These are phyloP conservation scores for Lenzites betulinus DNA, from an alignment of 768 basidiomycete genomes.

Conservation along the genomic window DNA sequence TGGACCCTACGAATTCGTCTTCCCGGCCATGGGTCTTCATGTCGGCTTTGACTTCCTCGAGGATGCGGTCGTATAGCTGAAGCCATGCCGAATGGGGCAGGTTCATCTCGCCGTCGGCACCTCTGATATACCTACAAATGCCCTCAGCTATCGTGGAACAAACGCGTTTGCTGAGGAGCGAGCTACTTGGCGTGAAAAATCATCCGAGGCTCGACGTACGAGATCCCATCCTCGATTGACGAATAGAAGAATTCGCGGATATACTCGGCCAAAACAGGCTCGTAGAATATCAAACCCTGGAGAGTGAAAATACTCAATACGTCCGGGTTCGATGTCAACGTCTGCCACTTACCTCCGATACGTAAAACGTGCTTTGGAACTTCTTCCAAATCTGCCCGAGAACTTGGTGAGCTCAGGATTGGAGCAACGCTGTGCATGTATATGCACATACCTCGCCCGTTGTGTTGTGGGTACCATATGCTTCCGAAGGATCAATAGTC, in stretches of 20 bases:
- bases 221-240: conserved; percentile 69
- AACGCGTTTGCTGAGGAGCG: not conserved
- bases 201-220: conserved; percentile 68
- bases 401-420: not conserved
- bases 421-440: not conserved
- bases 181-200: conserved; percentile 59
- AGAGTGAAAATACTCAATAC: conserved; percentile 24
- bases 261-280: conserved; percentile 62
- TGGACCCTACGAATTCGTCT: conserved; percentile 66
- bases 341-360: conserved; percentile 47
- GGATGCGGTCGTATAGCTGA: conserved; percentile 48
- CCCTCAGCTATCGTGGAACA: not conserved
- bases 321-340: not conserved
- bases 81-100: conserved; percentile 63
- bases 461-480: conserved; percentile 73
- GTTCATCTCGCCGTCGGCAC: conserved; percentile 54
- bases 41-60: conserved; percentile 54
- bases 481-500: conserved; percentile 69
- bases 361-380: conserved; percentile 55
- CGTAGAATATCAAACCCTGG: conserved; percentile 40
- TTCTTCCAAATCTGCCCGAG: conserved; percentile 69
- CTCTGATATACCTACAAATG: conserved; percentile 51
- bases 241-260: conserved; percentile 60
- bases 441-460: conserved; percentile 51
- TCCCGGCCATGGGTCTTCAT: conserved; percentile 52